Conservation (phyloP, 2,329 filamentous ascomycete species). For the Daldinia eschscholtzii region DNA sequence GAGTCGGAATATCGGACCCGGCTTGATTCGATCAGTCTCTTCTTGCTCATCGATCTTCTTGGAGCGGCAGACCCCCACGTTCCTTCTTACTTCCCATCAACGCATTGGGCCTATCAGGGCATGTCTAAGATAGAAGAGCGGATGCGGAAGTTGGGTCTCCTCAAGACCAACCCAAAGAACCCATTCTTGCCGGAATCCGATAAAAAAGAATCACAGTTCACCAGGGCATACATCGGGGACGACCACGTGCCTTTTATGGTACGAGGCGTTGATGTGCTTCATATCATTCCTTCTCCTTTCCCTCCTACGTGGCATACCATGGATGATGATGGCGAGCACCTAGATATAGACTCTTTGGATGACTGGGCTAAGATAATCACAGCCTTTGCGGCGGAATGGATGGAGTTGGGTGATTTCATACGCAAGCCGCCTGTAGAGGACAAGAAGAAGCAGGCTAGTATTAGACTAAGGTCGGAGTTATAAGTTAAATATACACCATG, state of each 20-base stretch:
- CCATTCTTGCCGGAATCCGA: constrained; percentile 75
- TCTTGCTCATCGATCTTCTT: constrained; percentile 91
- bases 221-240: constrained; percentile 73
- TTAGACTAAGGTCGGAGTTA: constrained; percentile 39
- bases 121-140: constrained; percentile 81
- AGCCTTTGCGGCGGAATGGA: constrained; percentile 90
- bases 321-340: constrained; percentile 83
- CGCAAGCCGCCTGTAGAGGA: constrained; percentile 26
- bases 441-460: constrained; percentile 28
- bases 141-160: constrained; percentile 73
- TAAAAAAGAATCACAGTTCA: constrained; percentile 65
- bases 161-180: constrained; percentile 60
- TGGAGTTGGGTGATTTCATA: constrained; percentile 72
- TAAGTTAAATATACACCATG: not conserved
- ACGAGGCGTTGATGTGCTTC: constrained; percentile 87
- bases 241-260: constrained; percentile 93
- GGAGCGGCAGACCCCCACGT: constrained; percentile 77
- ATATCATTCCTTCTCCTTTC: constrained; percentile 88
- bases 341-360: constrained; percentile 82
- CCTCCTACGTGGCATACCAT: constrained; percentile 88
- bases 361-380: constrained; percentile 91
- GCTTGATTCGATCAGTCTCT: constrained; percentile 84
- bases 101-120: constrained; percentile 90
- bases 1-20: constrained; percentile 81
- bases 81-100: constrained; percentile 88